A percentile compares a stretch with the other conserved stretches of the same genome.
These are phyloP conservation scores for Trametes pubescens DNA, from an alignment of 1,284 basidiomycete species.

Conservation along the genomic window DNA sequence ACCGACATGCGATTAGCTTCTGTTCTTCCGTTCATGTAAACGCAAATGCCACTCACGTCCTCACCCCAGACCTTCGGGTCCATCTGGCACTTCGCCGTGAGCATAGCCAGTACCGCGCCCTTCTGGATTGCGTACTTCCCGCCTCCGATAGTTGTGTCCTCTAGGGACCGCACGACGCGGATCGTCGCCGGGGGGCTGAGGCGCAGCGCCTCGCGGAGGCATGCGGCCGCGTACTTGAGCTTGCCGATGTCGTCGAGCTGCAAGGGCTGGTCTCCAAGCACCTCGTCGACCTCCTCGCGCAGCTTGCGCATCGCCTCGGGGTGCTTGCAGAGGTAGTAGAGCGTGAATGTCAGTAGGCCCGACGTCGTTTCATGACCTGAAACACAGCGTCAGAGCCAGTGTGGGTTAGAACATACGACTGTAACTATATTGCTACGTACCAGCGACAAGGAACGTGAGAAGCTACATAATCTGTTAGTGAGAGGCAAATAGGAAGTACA, in stretches of 20 bases:
- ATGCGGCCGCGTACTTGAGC: conserved; percentile 53
- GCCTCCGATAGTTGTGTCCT: conserved; percentile 50
- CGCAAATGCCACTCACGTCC: conserved; percentile 48
- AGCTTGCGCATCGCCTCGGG: conserved; percentile 53
- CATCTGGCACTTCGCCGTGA: conserved; percentile 47
- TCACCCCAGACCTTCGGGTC: conserved; percentile 59
- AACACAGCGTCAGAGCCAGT: background rate
- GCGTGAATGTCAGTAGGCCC: conserved; percentile 49
- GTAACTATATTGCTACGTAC: conserved; percentile 26
- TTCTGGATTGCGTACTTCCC: conserved; percentile 53
- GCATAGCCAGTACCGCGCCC: conserved; percentile 43
- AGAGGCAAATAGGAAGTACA: too few relatives aligned
- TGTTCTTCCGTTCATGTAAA: background rate
- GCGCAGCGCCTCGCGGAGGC: conserved; percentile 57
- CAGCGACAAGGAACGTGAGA: conserved; percentile 63
- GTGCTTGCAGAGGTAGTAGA: conserved; percentile 56
- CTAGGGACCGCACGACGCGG: conserved; percentile 45
- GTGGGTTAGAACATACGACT: background rate
- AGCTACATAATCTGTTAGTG: too few relatives aligned
- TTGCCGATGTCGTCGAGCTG: conserved; percentile 50
- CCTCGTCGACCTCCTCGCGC: conserved; percentile 54
- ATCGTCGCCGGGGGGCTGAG: conserved; percentile 52
- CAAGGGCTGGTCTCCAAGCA: conserved; percentile 49
- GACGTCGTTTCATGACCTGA: conserved; percentile 59
- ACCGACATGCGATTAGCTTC: background rate